Percentiles rank a stretch among this genome's conserved stretches.
Evolutionary conservation across 495 filamentous ascomycete species (phyloP).

Genomic region (Trichoderma orchidacearum): DNA sequence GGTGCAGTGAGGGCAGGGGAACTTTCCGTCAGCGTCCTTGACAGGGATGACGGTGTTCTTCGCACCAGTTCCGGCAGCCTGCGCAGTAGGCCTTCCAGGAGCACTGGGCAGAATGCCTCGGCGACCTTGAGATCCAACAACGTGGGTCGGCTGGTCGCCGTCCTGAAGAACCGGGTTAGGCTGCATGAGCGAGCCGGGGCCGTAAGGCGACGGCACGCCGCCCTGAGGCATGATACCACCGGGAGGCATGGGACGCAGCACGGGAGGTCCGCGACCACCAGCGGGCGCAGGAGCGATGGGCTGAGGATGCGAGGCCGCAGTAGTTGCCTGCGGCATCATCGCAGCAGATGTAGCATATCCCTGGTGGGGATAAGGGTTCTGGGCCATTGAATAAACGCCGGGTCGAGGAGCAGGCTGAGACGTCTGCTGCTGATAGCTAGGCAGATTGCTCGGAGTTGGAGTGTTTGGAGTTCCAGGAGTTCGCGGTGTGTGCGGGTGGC

Average conservation of each 20-base stretch:
- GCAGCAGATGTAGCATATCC: constrained; percentile 44
- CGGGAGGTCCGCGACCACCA: constrained; percentile 38
- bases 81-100: constrained; percentile 59
- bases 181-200: constrained; percentile 30
- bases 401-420: constrained; percentile 17
- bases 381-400: constrained; percentile 18
- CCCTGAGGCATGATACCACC: constrained; percentile 37
- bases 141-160: constrained; percentile 60
- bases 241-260: constrained; percentile 48
- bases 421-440: constrained; percentile 43
- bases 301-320: constrained; percentile 53
- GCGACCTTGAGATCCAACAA: constrained; percentile 84
- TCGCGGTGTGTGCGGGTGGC: constrained; percentile 49
- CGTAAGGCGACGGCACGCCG: constrained; percentile 35
- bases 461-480: constrained; percentile 47
- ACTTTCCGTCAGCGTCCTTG: constrained; percentile 94
- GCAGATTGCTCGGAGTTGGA: constrained; percentile 41
- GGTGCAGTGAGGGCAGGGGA: constrained; percentile 89
- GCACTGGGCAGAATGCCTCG: constrained; percentile 84
- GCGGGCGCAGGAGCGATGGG: constrained; percentile 58
- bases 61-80: constrained; percentile 43
- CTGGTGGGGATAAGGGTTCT: constrained; percentile 39
- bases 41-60: constrained; percentile 71
- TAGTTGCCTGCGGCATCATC: constrained; percentile 51
- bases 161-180: constrained; percentile 25